Base-by-base conservation (phyloP, 1,284 basidiomycete species). In the Sanguinoderma infundibulare region DNA sequence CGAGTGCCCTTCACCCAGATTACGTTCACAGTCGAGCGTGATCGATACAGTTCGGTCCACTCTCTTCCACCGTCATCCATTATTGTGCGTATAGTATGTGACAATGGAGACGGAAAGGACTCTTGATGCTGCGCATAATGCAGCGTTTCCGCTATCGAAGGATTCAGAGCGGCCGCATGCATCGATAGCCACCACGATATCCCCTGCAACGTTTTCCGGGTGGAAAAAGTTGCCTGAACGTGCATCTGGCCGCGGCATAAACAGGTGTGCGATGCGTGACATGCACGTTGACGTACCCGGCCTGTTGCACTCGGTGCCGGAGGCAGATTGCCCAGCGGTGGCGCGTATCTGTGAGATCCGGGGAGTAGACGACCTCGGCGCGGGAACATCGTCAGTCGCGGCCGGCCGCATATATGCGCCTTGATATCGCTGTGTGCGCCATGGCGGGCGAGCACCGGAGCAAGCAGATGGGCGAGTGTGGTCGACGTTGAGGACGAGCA, bases 261-360 rank as follows among this genome's bases (percentile, higher is more conserved):
- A 36, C 30, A 17, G 24, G n/a, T n/a, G 42, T 40, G 39, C 26
- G 15, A 34, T 17, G 34, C 38, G 5, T 42, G 46, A 30, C 26
- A 55, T 36, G 17, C 34, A 52, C 36, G 22, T 36, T 24, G 40
- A 52, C 36, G 22, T 59, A 44, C 32, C 40, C 10, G 47, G 22
- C 22, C 14, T 32, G 57, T 22, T 32, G 42, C 50, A 50, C 46
- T 62, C 61, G 61, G 61, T 55, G 56, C 61, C 61, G 56, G 53
- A 24, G 39, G 24, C 49, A 42, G 32, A 47, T 34, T 55, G 53
- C 50, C 49, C 49, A 53, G 8, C 36, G 30, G n/a, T 30, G 39
- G 57, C 57, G 53, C 61, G 53, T 62, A 59, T 62, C 57, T 56
- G 57, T 32, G 49, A 59, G 61, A 62, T 62, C 60, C 56, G 52